Evolutionary conservation across 352 stramenopile genomes (phyloP).

Genomic region (Phytophthora nicotianae): DNA sequence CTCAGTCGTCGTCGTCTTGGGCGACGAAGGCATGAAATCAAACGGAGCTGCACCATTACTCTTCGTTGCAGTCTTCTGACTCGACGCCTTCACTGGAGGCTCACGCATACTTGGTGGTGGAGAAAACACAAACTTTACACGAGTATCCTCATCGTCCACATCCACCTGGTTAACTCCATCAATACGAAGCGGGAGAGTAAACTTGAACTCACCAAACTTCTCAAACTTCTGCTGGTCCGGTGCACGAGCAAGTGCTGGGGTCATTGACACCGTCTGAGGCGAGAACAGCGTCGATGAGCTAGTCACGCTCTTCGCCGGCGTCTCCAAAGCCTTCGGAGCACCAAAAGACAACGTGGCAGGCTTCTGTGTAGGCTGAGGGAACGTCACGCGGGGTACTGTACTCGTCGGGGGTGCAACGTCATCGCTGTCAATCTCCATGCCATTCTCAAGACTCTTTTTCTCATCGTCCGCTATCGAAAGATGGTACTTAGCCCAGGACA

Average conservation of each 20-base stretch:
- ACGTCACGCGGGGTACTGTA: conserved; percentile 52
- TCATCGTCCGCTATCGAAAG: conserved; percentile 55
- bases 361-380: conserved; percentile 31
- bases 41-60: conserved; percentile 48
- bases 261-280: conserved; percentile 44
- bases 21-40: conserved; percentile 68
- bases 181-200: conserved; percentile 48
- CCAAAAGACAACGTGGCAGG: conserved; percentile 12
- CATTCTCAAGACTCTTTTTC: conserved; percentile 21
- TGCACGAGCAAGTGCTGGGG: conserved; percentile 26
- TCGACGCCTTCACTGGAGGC: conserved; percentile 42
- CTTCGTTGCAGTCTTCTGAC: conserved; percentile 37
- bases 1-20: conserved; percentile 52
- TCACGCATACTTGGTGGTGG: conserved; percentile 59
- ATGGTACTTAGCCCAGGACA: conserved; percentile 90
- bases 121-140: conserved; percentile 69
- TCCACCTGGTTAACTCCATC: conserved; percentile 20
- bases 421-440: conserved; percentile 36
- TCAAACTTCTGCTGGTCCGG: conserved; percentile 20
- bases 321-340: conserved; percentile 14
- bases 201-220: conserved; percentile 52
- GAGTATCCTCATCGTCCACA: conserved; percentile 47
- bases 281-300: conserved; percentile 30
- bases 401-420: conserved; percentile 58
- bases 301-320: conserved; percentile 25